Evolutionary conservation across 2,329 filamentous ascomycete species (phyloP), one percentile per base, ranked within the genome.

Genomic region (Sarocladiaceae sp.): DNA sequence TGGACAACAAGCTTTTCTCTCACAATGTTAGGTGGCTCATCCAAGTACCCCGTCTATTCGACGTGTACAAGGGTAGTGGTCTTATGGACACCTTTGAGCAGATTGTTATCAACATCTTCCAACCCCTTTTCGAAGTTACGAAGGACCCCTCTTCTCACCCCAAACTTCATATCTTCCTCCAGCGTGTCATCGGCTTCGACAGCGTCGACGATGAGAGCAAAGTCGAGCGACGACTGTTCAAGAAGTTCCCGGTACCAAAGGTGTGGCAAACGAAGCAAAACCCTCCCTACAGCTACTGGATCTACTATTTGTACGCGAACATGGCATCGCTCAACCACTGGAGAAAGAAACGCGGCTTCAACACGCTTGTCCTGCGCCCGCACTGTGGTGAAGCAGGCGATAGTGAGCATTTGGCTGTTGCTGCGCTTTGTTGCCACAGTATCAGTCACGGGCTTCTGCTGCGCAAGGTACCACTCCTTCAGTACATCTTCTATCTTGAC

Each of bases 131-230:
- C 59, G 91, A 97, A 67, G 94, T 94, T 22, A 97, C 94, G 2
- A 87, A 88, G 64, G 82, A 97, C 62, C 94, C 94, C 0, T 78
- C 78, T 33, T 90, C 82, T 59, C 90, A 97, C 64, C 91, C 91
- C 1, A 97, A 99, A 65, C 80, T 99, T 17, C 93, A 99, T 66
- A 74, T 97, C 42, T 97, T 99, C 72, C 71, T 99, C 49, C 92
- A 99, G 67, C 80, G 94, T 54, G 94, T 99, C 26, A 90, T 99
- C 63, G 94, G 94, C 1, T 96, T 99, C 62, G 94, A 99, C 68
- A 96, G 90, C 62, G 94, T 99, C 44, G 94, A 99, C 64, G 94
- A 99, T 60, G 94, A 99, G 73, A 97, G 92, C 76, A 99, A 99
- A 72, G 80, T 91, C 2, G 94, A 99, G 70, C 85, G 93, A 25